phyloP scores from a whole-genome alignment of 768 basidiomycete genomes.

The Pleurotus giganteus region DNA sequence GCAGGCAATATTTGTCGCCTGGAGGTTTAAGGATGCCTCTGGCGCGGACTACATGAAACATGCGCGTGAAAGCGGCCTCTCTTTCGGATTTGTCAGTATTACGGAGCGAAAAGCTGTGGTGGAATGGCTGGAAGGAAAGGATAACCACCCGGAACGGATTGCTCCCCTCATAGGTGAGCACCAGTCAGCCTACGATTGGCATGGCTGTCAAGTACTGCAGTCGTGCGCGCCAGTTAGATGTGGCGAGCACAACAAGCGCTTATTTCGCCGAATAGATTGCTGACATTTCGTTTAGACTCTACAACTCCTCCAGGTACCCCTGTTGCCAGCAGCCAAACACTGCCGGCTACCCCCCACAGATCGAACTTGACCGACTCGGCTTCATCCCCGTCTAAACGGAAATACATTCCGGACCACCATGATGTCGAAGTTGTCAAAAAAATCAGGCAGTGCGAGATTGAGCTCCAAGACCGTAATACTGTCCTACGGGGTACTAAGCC shows the following conservation, averaged over 20 bases:
- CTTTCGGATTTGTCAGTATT: conserved; percentile 76
- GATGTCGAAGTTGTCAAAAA: conserved; percentile 88
- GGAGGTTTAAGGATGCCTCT: conserved; percentile 68
- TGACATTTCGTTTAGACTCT: conserved; percentile 35
- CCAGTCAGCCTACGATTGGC: too few relatives aligned
- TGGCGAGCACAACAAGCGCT: too few relatives aligned
- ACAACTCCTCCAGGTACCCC: conserved; percentile 58
- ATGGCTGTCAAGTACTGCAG: too few relatives aligned
- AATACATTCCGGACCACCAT: conserved; percentile 73
- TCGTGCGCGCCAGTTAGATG: too few relatives aligned
- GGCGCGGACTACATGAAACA: conserved; percentile 90
- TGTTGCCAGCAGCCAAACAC: conserved; percentile 24
- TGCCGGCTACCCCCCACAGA: conserved; percentile 24
- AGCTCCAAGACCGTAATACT: conserved; percentile 78
- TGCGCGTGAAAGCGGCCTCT: conserved; percentile 70
- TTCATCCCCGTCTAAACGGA: conserved; percentile 61
- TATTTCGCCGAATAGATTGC: neutral
- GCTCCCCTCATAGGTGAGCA: conserved; percentile 43
- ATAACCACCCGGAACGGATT: conserved; percentile 47
- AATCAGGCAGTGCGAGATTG: conserved; percentile 73
- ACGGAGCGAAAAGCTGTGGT: conserved; percentile 85
- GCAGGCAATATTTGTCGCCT: conserved; percentile 84
- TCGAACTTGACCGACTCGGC: conserved; percentile 27
- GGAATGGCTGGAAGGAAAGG: conserved; percentile 77
- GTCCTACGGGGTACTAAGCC: conserved; percentile 81